Evolutionary conservation across 1,284 basidiomycete genomes (phyloP), one percentile per base, ranked within the genome.

Genomic region (Meripilus lineatus): DNA sequence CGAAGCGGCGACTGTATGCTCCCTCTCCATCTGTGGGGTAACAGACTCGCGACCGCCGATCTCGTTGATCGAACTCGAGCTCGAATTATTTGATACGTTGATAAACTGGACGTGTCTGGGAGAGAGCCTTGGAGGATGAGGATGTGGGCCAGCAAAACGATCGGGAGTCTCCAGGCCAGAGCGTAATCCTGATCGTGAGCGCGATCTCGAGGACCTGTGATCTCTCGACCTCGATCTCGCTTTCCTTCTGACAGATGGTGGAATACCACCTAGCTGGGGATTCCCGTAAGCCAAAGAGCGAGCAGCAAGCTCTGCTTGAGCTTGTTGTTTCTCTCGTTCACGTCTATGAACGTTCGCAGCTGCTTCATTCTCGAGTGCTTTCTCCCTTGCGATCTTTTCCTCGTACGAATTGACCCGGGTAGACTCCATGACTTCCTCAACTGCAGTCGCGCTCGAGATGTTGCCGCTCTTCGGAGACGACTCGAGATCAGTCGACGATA

Each of bases 121-220:
- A 4, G 72, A 76, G 13, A 76, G 48, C 32, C 66, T 61, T 1
- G 77, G 79, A 5, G 81, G 78, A 48, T 76, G 79, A 24, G 79
- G 76, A 37, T 74, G 68, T 2, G 75, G 75, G n/a, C 74, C 75
- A n/a, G 74, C 79, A 60, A 81, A 93, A 32, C 89, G 77, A 58
- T 78, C 79, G 0, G 89, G 89, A 5, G 86, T 83, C 53, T 87
- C 79, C 22, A 92, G 77, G 28, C 89, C 84, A 22, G 81, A 84
- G 33, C 59, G 67, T 32, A 67, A 43, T 24, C 70, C 69, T n/a
- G n/a, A n/a, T n/a, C n/a, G n/a, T n/a, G n/a, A n/a, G n/a, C n/a
- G n/a, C n/a, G n/a, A n/a, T n/a, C n/a, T n/a, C n/a, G n/a, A n/a
- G n/a, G n/a, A n/a, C n/a, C n/a, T n/a, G n/a, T n/a, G n/a, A 5